Evolutionary conservation across 2,329 filamentous ascomycete genomes (phyloP), one percentile per base, ranked within the genome.

Genomic region (Neonectria magnoliae): DNA sequence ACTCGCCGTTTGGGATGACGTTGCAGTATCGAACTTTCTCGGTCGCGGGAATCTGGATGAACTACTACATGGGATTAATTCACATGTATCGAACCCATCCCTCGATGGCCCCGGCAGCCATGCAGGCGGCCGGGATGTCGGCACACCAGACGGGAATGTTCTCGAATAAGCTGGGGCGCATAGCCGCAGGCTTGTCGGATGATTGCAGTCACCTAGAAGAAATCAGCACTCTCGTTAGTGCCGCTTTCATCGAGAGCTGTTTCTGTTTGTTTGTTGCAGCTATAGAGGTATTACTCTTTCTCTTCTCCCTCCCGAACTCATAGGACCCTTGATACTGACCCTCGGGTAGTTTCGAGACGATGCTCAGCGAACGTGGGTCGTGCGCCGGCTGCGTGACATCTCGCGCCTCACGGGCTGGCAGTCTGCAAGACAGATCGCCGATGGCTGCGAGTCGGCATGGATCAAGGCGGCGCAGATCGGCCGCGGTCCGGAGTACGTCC

Each of bases 211-310:
- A 81, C 10, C 80, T 85, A 25, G 76, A 81, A 2, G 86, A 88
- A 36, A 86, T 97, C 2, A 94, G 90, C 69, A 94, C 94, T 0
- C 85, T 90, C 31, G 85, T 97, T 27, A 94, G 92, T 6, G 92
- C 92, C 0, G 93, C 92, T 0, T 85, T 97, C 22, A 93, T 93
- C 63, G 95, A 98, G 78, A 88, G 89, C 71, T 90, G 89, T 4
- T 91, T 98, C 73, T 89, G 91, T 5, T 82, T 97, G 2, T 98
- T 98, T 80, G 93, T 98, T 66, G 91, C 94, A 1, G 95, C 88
- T 4, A 88, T 98, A 11, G 88, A 90, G 82, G 88, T 90, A 79
- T 71, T 78, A 71, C 45, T 29, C 29, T 47, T 29, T 41, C 18
- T 31, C 16, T 48, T 22, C 22, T 27, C 8, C 27, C 22, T 16